Evolutionary conservation across 2,329 filamentous ascomycete genomes (phyloP), one percentile per base, ranked within the genome.

Genomic region (Berkeleyomyces basicola): DNA sequence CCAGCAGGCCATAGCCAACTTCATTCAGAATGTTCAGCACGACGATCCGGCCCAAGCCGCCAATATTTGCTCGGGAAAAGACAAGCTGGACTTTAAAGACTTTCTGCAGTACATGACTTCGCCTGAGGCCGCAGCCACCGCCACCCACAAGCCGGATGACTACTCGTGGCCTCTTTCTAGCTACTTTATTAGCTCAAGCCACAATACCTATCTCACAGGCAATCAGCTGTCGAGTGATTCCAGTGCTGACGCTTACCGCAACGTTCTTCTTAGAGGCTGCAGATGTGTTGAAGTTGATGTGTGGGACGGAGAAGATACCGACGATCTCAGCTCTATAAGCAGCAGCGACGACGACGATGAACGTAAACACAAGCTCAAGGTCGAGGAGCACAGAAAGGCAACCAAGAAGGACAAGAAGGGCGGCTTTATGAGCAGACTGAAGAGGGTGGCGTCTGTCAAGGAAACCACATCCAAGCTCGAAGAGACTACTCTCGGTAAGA

Each of bases 251-350:
- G 87, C 88, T 2, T 96, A 96, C 76, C 89, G 89, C 67, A 85
- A 85, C 59, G 89, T 91, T 7, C 77, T 96, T 63, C 81, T 90
- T 68, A 84, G 88, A 60, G 90, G 90, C 1, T 95, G 91, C 68
- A 85, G 91, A 16, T 96, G 91, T 73, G 85, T 96, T 64, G 91
- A 96, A 75, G 88, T 96, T 65, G 91, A 96, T 70, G 95, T 93
- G 68, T 96, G 91, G 91, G 89, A 96, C 71, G 91, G 91, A 49
- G 83, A 87, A 63, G 86, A 90, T 69, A 90, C 69, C 69, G 87
- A 72, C 80, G 87, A 75, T 70, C 83, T 73, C 78, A 86, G 72
- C 79, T 87, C 72, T 76, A 82, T 69, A 7, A 76, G 72, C 61
- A 74, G 73, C 61, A 76, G 72, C 62, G 74, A 83, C 16, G 85